Evolutionary conservation across 495 filamentous ascomycete species (phyloP).

Genomic region (Neurospora sp.): DNA sequence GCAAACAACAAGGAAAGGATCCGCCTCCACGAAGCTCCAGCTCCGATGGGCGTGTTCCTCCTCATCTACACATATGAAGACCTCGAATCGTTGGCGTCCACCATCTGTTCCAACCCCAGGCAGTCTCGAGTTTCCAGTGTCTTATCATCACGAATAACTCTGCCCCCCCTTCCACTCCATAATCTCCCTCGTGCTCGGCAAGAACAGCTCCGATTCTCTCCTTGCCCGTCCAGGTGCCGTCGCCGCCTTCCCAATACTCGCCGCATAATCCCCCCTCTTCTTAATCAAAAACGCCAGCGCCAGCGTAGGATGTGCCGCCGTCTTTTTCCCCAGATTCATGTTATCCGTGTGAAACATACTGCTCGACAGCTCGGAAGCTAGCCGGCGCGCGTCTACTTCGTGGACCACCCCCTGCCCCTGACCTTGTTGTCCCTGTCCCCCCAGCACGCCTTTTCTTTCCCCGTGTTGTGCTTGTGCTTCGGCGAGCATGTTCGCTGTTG

Average conservation of each 20-base stretch:
- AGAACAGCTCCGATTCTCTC: slow-evolving; percentile 11
- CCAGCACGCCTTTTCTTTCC: background rate
- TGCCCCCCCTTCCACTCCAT: slow-evolving; percentile 21
- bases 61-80: background rate
- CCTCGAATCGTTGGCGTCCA: too few species aligned
- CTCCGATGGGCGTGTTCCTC: background rate
- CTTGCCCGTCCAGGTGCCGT: background rate
- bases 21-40: background rate
- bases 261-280: slow-evolving; percentile 19
- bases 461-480: background rate
- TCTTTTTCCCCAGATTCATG: slow-evolving; percentile 1
- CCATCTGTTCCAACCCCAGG: too few species aligned
- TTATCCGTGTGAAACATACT: slow-evolving; percentile 18
- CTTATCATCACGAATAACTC: background rate
- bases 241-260: background rate
- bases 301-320: slow-evolving; percentile 16
- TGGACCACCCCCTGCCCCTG: background rate
- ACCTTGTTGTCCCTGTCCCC: background rate
- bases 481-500: background rate
- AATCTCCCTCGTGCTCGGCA: slow-evolving; percentile 23
- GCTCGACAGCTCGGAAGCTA: slow-evolving; percentile 14
- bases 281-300: slow-evolving; percentile 21
- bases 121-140: too few species aligned
- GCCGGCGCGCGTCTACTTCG: slow-evolving; percentile 16
- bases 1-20: background rate